A percentile compares a stretch with the other conserved stretches of the same genome.
Evolutionary conservation across 2,329 filamentous ascomycete species (phyloP).

Genomic region (Aspergillus tanneri): DNA sequence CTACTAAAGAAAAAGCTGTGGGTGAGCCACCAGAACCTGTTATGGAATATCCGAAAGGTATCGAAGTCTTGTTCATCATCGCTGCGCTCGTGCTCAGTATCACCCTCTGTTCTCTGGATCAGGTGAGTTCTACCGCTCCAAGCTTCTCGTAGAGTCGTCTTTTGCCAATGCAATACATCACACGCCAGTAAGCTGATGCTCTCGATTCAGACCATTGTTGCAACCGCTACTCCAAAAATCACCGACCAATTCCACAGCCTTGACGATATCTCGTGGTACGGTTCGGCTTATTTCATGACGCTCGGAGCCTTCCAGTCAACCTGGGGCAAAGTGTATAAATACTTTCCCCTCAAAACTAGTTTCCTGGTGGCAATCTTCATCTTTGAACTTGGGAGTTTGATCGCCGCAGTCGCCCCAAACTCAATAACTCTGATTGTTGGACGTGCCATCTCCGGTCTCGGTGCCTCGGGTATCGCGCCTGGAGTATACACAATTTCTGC

Average conservation of each 20-base stretch:
- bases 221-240: constrained; percentile 38
- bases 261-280: constrained; percentile 42
- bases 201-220: constrained; percentile 21
- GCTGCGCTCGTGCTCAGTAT: not conserved
- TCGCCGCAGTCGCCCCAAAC: constrained; percentile 13
- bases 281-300: constrained; percentile 45
- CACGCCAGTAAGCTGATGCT: not conserved
- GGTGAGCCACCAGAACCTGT: not conserved
- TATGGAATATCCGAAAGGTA: not conserved
- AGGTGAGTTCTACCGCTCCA: not conserved
- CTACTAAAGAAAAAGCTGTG: not conserved
- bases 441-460: constrained; percentile 35
- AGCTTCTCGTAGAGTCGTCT: not conserved
- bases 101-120: not conserved
- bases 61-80: not conserved
- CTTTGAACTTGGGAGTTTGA: not conserved
- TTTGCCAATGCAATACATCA: not conserved
- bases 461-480: constrained; percentile 31
- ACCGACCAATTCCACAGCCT: constrained; percentile 44
- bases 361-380: not conserved
- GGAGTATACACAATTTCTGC: constrained; percentile 47
- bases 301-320: constrained; percentile 46
- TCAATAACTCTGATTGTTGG: constrained; percentile 33
- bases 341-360: constrained; percentile 31
- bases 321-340: constrained; percentile 50